Base-by-base conservation (phyloP, 2,329 filamentous ascomycete genomes). In the Paracamarosporium sp. region DNA sequence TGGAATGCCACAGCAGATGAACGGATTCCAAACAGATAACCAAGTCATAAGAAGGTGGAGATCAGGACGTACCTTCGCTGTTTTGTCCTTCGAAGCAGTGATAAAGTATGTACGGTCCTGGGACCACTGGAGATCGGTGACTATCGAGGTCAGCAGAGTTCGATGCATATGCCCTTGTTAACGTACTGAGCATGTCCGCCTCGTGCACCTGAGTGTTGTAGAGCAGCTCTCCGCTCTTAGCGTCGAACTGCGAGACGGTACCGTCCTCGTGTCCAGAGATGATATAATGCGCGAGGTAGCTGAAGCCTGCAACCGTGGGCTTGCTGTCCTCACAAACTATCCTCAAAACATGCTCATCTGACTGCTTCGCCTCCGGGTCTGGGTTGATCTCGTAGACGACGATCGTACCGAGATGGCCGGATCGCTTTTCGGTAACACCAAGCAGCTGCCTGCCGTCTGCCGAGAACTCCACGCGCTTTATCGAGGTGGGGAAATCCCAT, bases 221-320 rank as follows among this genome's bases (percentile, higher is more conserved):
- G 67, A 96, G 79, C 65, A 91, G 84, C 67, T 97, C 92, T 76
- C 93, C 93, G 55, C 88, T 88, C 89, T 98, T 97, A 68, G 87
- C 90, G 80, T 99, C 94, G 79, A 92, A 99, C 73, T 89, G 86
- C 64, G 92, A 94, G 62, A 99, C 86, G 64, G 90, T 93, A 72
- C 95, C 95, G 78, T 99, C 94, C 80, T 98, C 95, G 82, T 99
- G 95, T 66, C 93, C 93, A 57, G 94, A 91, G 76, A 99, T 96
- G 80, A 99, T 99, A 84, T 93, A 98, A 81, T 94, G 93, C 79
- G 86, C 89, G 71, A 97, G 79, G 81, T 93, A 97, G 81, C 92
- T 96, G 90, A 94, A 99, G 66, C 93, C 95, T 55, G 95, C 95
- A 62, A 98, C 95, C 31, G 94, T 98, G 60, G 95, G 93, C 85